Base-by-base conservation (phyloP, 768 basidiomycete genomes). In the Tubosaeta sp. region DNA sequence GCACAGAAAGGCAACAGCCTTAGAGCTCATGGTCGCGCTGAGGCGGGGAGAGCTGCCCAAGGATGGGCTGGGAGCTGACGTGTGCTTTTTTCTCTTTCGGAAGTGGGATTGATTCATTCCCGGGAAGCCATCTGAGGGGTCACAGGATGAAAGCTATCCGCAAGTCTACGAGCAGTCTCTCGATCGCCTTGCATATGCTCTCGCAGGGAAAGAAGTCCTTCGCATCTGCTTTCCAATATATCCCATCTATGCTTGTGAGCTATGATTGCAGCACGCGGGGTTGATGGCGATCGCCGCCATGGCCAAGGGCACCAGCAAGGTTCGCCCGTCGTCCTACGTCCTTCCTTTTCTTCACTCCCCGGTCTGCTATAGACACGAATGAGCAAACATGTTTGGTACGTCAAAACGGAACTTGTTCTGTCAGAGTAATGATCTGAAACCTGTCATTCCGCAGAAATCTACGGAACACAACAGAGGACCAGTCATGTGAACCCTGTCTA, bases 1-100 rank as follows among this genome's bases (percentile, higher is more conserved):
- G 0, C 91, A 93, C 63, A 75, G 90, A 10, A 80, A 84, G 48
- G 81, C 83, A 1, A n/a, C n/a, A n/a, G 87, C 89, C 10, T 71
- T 93, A 11, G 92, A 95, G 67, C 82, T 95, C 48, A 85, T 95
- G 81, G 75, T 94, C 49, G 82, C 80, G 12, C 68, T 95, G 16
- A 82, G 79, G n/a, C 27, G 91, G 83, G 82, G 85, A 16, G 87
- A 88, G 66, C 73, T 91, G 17, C 81, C 84, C 0, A 84, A 86
- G 37, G 85, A 81, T 35, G 68, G 59, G 52, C 65, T 83, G 50
- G 74, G 78, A 17, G 86, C 86, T 11, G 88, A 93, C 68, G 90
- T 91, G 58, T 50, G 87, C 79, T 50, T 37, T 13, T 25, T 25
- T 46, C 42, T 9, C 50, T 16, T 35, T 26, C 14, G 52, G 33